phyloP scores from a whole-genome alignment of 495 filamentous ascomycete species.

The Penicillium herquei region DNA sequence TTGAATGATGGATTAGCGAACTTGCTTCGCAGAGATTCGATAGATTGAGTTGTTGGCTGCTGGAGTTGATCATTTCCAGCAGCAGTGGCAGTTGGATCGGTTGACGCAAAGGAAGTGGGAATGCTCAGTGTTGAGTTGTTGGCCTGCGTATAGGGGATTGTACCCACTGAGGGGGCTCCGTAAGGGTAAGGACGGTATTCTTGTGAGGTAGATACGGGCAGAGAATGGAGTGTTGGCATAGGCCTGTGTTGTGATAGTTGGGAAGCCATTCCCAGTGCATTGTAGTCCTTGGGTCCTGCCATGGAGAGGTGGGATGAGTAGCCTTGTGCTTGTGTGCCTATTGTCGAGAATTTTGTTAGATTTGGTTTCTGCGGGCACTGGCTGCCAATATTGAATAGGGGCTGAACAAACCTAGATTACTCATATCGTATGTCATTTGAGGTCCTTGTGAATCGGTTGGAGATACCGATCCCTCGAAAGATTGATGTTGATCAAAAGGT shows the following conservation, averaged over 20 bases:
- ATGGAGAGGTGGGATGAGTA: constrained; percentile 36
- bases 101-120: constrained; percentile 30
- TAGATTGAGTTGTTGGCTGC: constrained; percentile 20
- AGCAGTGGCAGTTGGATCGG: constrained; percentile 24
- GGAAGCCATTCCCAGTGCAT: constrained; percentile 30
- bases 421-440: constrained; percentile 28
- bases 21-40: constrained; percentile 32
- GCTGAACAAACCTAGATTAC: constrained; percentile 21
- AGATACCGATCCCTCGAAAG: constrained; percentile 41
- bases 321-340: constrained; percentile 32
- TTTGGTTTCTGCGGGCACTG: not conserved
- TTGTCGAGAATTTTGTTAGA: constrained; percentile 5
- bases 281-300: constrained; percentile 30
- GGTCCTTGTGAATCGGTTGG: constrained; percentile 30
- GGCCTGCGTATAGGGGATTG: constrained; percentile 32
- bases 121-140: constrained; percentile 41
- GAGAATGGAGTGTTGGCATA: constrained; percentile 29
- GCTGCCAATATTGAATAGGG: not conserved
- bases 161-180: constrained; percentile 31
- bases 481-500: constrained; percentile 32
- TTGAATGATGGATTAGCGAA: constrained; percentile 34
- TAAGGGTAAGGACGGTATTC: constrained; percentile 41
- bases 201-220: constrained; percentile 33
- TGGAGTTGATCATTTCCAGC: constrained; percentile 28
- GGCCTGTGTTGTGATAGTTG: constrained; percentile 34